Conservation (phyloP, 192 early-diverging fungal species). For the Umbelopsis sp. region DNA sequence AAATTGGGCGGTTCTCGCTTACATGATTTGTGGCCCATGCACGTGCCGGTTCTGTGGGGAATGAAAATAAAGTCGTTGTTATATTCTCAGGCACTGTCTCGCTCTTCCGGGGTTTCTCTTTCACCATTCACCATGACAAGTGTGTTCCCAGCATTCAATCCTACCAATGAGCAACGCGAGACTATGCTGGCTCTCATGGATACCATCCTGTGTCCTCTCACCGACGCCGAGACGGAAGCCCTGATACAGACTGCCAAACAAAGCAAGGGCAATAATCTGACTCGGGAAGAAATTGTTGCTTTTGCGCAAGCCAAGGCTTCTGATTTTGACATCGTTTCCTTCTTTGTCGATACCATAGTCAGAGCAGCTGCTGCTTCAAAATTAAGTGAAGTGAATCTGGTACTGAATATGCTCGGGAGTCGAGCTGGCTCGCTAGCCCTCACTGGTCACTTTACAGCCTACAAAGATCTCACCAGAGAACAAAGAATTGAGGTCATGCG, state of each 20-base stretch:
- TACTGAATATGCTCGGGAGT: conserved; percentile 39
- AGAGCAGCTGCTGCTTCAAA: conserved; percentile 29
- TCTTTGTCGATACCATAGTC: neutral
- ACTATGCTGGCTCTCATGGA: conserved; percentile 51
- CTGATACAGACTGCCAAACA: conserved; percentile 35
- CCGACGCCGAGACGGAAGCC: conserved; percentile 34
- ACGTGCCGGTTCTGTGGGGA: conserved; percentile 17
- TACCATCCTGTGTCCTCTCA: conserved; percentile 50
- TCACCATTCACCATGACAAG: neutral
- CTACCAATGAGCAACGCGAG: conserved; percentile 41
- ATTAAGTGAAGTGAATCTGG: conserved; percentile 5
- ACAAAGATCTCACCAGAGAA: conserved; percentile 31
- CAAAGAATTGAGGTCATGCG: conserved; percentile 40
- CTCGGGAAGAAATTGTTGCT: conserved; percentile 27
- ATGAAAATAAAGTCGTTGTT: neutral
- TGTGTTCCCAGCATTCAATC: conserved; percentile 23
- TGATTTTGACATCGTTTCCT: conserved; percentile 23
- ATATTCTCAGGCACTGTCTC: neutral
- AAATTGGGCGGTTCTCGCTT: conserved; percentile 5
- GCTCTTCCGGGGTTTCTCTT: neutral
- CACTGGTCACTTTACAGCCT: conserved; percentile 31
- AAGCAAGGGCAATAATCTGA: conserved; percentile 26
- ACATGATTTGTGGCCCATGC: neutral
- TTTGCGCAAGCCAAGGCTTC: conserved; percentile 34
- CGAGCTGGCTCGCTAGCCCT: conserved; percentile 35